phyloP scores from a whole-genome alignment of 129 eudicot genomes.

The Dittrichia graveolens region DNA sequence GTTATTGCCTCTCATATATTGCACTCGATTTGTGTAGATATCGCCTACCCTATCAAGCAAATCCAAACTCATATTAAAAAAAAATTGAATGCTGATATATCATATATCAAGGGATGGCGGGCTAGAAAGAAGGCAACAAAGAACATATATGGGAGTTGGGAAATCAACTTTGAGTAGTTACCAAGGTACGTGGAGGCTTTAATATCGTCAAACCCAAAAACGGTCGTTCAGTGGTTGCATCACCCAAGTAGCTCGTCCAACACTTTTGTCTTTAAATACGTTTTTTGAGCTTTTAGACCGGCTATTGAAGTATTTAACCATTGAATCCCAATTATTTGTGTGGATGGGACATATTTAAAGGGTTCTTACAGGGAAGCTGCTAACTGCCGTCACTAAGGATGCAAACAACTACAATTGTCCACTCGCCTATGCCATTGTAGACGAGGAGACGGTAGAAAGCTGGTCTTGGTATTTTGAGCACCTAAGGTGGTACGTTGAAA shows the following conservation, averaged over 20 bases:
- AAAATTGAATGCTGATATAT: neutral
- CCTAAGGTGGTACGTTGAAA: neutral
- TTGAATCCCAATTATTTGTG: neutral
- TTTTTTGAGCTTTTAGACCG: neutral
- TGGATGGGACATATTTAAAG: neutral
- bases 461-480: slow-evolving; percentile 12
- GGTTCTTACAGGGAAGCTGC: neutral
- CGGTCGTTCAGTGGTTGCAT: neutral
- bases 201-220: neutral
- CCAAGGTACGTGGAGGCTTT: neutral
- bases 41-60: neutral
- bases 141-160: neutral
- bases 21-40: neutral
- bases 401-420: neutral
- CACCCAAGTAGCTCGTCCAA: neutral
- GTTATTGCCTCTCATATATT: neutral
- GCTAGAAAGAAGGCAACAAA: neutral
- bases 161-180: neutral
- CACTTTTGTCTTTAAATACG: neutral
- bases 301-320: neutral
- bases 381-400: neutral
- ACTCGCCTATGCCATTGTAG: slow-evolving; percentile 7
- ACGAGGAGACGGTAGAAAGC: neutral
- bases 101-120: neutral
- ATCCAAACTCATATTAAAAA: neutral